Conservation (phyloP, 148 eudicot genomes). For the Silene conica region DNA sequence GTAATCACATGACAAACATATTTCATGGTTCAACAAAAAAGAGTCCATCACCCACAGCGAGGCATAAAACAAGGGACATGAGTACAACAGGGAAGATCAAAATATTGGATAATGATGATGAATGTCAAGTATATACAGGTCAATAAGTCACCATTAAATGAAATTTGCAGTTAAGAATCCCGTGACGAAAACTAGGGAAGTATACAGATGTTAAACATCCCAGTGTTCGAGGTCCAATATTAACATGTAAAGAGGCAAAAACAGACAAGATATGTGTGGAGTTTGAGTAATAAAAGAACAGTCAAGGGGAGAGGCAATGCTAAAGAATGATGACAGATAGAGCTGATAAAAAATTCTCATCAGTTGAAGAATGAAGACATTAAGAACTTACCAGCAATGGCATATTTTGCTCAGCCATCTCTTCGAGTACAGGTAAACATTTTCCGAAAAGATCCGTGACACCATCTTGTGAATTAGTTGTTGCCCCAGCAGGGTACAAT, state of each 20-base stretch:
- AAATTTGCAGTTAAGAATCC: not conserved
- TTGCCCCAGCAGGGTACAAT: conserved; percentile 97
- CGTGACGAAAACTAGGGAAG: not conserved
- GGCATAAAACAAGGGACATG: no score
- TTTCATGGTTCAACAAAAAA: no score
- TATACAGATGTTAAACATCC: not conserved
- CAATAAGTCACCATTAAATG: not conserved
- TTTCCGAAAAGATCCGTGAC: conserved; percentile 92
- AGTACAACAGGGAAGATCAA: no score
- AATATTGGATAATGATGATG: no score
- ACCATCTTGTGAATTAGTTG: conserved; percentile 98
- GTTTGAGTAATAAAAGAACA: not conserved
- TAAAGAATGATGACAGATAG: not conserved
- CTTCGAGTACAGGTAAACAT: conserved; percentile 82
- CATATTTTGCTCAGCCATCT: conserved; percentile 64
- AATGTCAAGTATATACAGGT: no score
- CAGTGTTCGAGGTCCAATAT: conserved; percentile 1
- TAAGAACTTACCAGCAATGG: conserved; percentile 15
- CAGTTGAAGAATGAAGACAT: not conserved
- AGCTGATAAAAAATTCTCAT: not conserved
- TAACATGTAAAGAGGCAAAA: no score
- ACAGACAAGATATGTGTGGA: not conserved
- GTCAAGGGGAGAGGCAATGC: not conserved
- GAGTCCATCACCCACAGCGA: no score
- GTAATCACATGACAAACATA: no score